phyloP scores from a whole-genome alignment of 2,329 filamentous ascomycete genomes.

The Coleophoma crateriformis region DNA sequence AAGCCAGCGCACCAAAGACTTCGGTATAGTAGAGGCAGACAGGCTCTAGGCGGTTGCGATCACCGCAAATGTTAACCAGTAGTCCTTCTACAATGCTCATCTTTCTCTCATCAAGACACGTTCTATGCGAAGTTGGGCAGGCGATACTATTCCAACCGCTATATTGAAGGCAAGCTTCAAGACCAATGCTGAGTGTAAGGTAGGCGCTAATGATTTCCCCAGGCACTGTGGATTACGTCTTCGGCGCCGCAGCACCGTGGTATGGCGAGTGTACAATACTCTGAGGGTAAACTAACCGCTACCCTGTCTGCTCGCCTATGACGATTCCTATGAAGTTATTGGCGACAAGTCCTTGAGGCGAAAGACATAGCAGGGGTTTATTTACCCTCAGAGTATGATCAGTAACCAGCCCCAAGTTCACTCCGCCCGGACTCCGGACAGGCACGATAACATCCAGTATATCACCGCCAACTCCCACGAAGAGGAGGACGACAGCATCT shows the following conservation, averaged over 20 bases:
- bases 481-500: conserved; percentile 28
- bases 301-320: too few relatives aligned
- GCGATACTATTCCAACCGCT: conserved; percentile 47
- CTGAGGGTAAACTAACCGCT: too few relatives aligned
- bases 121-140: conserved; percentile 40
- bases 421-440: background rate
- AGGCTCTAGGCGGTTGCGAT: conserved; percentile 37
- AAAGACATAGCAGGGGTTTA: too few relatives aligned
- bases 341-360: too few relatives aligned
- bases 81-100: conserved; percentile 47
- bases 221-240: conserved; percentile 47
- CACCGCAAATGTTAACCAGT: conserved; percentile 41
- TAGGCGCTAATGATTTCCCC: background rate
- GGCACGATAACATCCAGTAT: conserved; percentile 18
- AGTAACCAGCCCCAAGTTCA: background rate
- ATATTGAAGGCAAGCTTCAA: conserved; percentile 39
- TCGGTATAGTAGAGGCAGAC: background rate
- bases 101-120: conserved; percentile 51
- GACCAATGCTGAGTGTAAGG: too few relatives aligned
- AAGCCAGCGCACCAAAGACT: background rate
- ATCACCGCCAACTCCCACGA: conserved; percentile 37
- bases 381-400: too few relatives aligned
- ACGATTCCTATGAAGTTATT: too few relatives aligned
- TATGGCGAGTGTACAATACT: conserved; percentile 39
- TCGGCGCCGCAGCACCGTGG: conserved; percentile 47